Evolutionary conservation across 305 asterid species (phyloP), one percentile per base, ranked within the genome.

Genomic region (Fraxinus sp.): DNA sequence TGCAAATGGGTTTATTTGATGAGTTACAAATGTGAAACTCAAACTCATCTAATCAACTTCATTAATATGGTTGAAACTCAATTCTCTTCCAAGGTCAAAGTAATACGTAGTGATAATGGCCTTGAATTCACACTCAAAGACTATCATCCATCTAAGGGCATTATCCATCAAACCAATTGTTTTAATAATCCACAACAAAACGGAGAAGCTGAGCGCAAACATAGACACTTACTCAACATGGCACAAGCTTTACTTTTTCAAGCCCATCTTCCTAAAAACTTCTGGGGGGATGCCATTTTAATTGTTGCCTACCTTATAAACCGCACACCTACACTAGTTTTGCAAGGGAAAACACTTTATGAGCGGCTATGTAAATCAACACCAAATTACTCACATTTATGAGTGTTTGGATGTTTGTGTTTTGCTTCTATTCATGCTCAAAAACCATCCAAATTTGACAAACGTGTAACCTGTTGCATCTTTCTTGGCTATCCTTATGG

Each of bases 231-330:
- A 2, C 16, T 79, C 3, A 83, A 46, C 43, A 79, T 72, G 18
- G 46, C 75, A 3, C 6, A 82, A 46, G 73, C 75, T 46, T n/a
- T 83, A 0, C 32, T 82, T 7, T 83, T 68, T 13, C 74, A 78
- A 49, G 43, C 79, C 4, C 24, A 70, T 3, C 64, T 83, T 33
- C 80, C 80, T 3, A 79, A 30, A 39, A 52, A 11, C 5, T 8
- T 83, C 24, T 16, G 74, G 28, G 83, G 75, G 77, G 80, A 83
- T 9, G 80, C 70, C 30, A 73, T 79, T n/a, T 2, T 79, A 1
- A 72, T n/a, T 4, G 35, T 55, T 8, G 14, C 43, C 7, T 43
- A 32, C 1, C 36, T 81, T 7, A 46, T 74, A 8, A 81, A 81
- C 5, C 11, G 7, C 4, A 66, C 26, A 5, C 70, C 78, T 13